Percentiles rank a stretch among this genome's conserved stretches.
These are phyloP conservation scores for Brettanomyces anomalus DNA, from an alignment of 805 yeast species.

Conservation along the genomic window DNA sequence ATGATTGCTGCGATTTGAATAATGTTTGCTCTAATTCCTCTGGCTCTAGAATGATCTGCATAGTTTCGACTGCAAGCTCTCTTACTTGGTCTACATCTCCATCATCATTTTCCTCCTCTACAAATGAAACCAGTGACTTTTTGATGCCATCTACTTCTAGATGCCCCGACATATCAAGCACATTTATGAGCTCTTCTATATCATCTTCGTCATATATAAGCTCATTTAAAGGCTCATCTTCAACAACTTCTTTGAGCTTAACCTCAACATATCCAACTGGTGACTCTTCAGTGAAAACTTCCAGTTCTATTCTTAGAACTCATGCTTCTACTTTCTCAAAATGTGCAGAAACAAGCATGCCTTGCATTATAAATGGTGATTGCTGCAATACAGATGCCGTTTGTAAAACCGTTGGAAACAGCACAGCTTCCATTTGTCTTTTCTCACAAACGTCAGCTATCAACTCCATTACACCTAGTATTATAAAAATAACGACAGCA, in stretches of 20 bases:
- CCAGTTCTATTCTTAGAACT: background rate
- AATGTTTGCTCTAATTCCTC: background rate
- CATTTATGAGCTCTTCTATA: no score
- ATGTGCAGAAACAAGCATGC: background rate
- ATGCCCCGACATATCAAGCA: no score
- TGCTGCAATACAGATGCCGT: no score
- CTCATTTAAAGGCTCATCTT: no score
- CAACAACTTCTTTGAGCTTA: no score
- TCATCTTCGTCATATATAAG: no score
- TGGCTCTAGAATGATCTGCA: conserved; percentile 2
- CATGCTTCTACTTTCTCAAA: background rate
- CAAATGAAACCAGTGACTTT: background rate
- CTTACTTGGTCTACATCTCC: background rate
- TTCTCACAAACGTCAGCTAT: no score
- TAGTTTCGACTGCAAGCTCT: conserved; percentile 2
- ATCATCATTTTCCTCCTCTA: background rate
- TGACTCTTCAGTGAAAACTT: background rate
- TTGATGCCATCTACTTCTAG: background rate
- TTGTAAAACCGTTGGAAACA: no score
- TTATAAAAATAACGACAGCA: no score
- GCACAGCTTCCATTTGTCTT: no score
- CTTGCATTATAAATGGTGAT: no score
- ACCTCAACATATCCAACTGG: background rate
- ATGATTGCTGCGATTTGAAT: background rate
- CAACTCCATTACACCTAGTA: no score